phyloP scores from a whole-genome alignment of 768 basidiomycete species.

The Leucocoprinus sp. region DNA sequence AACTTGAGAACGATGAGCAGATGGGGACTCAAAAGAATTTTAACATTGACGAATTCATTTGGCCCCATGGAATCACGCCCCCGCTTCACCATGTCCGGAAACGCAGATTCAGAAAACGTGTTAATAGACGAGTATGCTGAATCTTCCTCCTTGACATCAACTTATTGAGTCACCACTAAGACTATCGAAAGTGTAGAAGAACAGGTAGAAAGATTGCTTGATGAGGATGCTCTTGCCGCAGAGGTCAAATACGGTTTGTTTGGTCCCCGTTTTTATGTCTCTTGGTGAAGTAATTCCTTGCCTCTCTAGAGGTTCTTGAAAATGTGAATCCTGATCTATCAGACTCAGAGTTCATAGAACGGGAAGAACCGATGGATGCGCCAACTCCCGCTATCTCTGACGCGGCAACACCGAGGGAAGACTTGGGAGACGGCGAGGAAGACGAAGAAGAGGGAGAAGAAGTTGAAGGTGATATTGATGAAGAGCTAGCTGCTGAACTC shows the following conservation, averaged over 20 bases:
- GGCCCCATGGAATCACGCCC: constrained; percentile 94
- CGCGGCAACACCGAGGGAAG: constrained; percentile 48
- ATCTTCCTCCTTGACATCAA: constrained; percentile 7
- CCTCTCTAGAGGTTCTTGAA: constrained; percentile 62
- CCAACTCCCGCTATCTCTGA: constrained; percentile 71
- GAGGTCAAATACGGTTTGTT: constrained; percentile 70
- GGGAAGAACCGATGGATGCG: constrained; percentile 54
- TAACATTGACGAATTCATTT: constrained; percentile 93
- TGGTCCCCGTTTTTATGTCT: neutral
- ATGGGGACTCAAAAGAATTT: constrained; percentile 57
- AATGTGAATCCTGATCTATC: constrained; percentile 88
- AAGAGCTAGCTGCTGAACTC: constrained; percentile 81
- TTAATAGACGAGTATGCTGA: constrained; percentile 64
- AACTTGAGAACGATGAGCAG: constrained; percentile 62
- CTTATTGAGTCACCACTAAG: constrained; percentile 26
- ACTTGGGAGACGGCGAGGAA: constrained; percentile 47
- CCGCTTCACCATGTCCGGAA: constrained; percentile 87
- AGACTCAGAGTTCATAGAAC: constrained; percentile 80
- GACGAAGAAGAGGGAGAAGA: constrained; percentile 53
- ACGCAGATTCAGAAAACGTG: constrained; percentile 84
- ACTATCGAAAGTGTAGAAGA: constrained; percentile 93
- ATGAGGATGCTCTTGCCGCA: constrained; percentile 66
- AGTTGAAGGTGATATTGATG: constrained; percentile 77
- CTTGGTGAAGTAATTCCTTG: neutral
- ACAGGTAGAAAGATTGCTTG: constrained; percentile 81